Conservation (phyloP, 2,329 filamentous ascomycete species). For the Ilyonectria sp. region DNA sequence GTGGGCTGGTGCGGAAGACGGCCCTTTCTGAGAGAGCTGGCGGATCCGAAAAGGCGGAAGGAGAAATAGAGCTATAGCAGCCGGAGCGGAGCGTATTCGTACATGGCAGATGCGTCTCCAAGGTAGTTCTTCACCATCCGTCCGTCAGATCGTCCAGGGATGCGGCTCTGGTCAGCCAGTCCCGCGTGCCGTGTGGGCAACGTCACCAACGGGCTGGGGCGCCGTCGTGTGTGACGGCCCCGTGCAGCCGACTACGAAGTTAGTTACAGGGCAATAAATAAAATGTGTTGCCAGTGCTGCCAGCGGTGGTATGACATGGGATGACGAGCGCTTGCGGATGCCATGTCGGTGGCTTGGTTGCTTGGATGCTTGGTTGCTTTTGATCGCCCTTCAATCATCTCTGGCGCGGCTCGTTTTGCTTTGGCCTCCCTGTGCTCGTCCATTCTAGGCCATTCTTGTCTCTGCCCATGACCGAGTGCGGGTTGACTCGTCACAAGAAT, state of each 20-base stretch:
- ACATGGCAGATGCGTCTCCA: constrained; percentile 17
- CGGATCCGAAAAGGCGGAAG: constrained; percentile 26
- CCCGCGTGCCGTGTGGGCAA: constrained; percentile 19
- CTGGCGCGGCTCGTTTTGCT: neutral
- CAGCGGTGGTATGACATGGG: constrained; percentile 47
- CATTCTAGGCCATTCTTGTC: neutral
- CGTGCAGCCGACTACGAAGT: constrained; percentile 38
- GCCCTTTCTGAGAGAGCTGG: constrained; percentile 7
- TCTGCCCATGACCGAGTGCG: constrained; percentile 22
- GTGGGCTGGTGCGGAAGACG: constrained; percentile 25
- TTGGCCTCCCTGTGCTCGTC: neutral
- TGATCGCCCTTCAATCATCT: neutral
- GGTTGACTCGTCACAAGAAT: constrained; percentile 29
- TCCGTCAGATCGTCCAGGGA: constrained; percentile 15
- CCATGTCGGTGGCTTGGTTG: constrained; percentile 27
- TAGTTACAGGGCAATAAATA: neutral
- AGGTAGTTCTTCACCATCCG: neutral
- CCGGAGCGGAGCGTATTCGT: neutral
- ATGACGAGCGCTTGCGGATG: constrained; percentile 41
- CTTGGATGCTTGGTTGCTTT: constrained; percentile 36
- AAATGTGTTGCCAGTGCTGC: constrained; percentile 16
- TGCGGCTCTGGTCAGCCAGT: constrained; percentile 26
- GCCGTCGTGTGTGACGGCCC: constrained; percentile 32
- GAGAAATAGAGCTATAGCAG: neutral
- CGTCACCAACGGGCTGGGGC: constrained; percentile 25